A percentile compares a stretch with the other conserved stretches of the same genome.
These are phyloP conservation scores for Rhodotorula toruloides DNA, from an alignment of 768 basidiomycete genomes.

Conservation along the genomic window DNA sequence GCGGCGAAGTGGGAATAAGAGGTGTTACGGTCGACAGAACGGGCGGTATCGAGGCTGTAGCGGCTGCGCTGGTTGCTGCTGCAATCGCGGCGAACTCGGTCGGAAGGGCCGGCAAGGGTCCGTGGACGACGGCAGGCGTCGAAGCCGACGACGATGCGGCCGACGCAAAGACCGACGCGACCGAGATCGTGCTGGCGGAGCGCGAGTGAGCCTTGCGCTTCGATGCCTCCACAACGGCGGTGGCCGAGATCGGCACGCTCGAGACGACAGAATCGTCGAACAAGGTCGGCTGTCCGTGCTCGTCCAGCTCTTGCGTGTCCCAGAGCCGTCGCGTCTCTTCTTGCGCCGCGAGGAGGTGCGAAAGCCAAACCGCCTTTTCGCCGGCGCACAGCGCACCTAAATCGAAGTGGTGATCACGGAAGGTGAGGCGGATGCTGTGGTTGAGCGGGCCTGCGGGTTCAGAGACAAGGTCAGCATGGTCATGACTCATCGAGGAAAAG, in stretches of 20 bases:
- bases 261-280: constrained; percentile 63
- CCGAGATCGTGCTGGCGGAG: constrained; percentile 15
- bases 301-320: constrained; percentile 16
- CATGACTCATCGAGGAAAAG: neutral
- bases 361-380: constrained; percentile 86
- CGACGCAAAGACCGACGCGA: constrained; percentile 4
- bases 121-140: neutral
- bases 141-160: neutral
- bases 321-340: constrained; percentile 12
- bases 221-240: neutral
- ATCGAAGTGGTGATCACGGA: constrained; percentile 70
- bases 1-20: neutral
- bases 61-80: neutral
- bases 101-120: neutral
- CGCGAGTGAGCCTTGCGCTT: constrained; percentile 19
- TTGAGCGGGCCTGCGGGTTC: constrained; percentile 62
- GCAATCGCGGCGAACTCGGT: neutral
- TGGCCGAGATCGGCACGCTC: constrained; percentile 53
- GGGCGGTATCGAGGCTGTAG: neutral
- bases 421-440: constrained; percentile 69
- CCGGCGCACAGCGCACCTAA: constrained; percentile 72
- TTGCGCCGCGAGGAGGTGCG: constrained; percentile 58
- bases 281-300: constrained; percentile 43
- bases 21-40: neutral
- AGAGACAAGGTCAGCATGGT: neutral